Percentiles rank a stretch among this genome's conserved stretches.
phyloP scores from a whole-genome alignment of 495 filamentous ascomycete species.

The Penicillium argentinense region DNA sequence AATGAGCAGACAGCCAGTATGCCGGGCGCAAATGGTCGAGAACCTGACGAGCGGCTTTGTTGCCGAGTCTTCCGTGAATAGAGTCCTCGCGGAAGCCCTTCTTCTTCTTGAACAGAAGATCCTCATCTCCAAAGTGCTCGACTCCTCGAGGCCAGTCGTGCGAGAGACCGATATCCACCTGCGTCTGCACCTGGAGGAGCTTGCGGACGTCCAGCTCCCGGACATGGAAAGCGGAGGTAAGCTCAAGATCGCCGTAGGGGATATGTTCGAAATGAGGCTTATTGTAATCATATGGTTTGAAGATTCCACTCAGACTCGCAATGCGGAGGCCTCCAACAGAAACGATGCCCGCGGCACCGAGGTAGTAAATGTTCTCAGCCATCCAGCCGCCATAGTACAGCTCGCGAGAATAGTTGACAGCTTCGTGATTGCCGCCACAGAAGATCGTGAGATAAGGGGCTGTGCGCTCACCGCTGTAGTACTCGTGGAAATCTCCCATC shows the following conservation, averaged over 20 bases:
- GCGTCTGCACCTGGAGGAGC: slow-evolving; percentile 76
- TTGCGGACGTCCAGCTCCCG: slow-evolving; percentile 90
- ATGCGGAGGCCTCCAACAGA: slow-evolving; percentile 82
- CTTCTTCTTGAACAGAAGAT: slow-evolving; percentile 67
- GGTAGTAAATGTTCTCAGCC: slow-evolving; percentile 93
- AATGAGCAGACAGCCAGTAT: slow-evolving; percentile 92
- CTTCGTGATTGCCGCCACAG: slow-evolving; percentile 93
- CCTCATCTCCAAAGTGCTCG: slow-evolving; percentile 68
- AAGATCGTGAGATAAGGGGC: slow-evolving; percentile 92
- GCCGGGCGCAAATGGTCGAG: slow-evolving; percentile 76
- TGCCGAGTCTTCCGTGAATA: slow-evolving; percentile 69
- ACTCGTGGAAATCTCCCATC: slow-evolving; percentile 88
- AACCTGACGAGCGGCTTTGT: slow-evolving; percentile 69
- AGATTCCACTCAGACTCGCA: slow-evolving; percentile 89
- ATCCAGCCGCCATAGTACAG: slow-evolving; percentile 97
- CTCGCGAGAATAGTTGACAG: slow-evolving; percentile 81
- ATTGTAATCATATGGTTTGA: slow-evolving; percentile 81
- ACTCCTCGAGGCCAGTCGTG: slow-evolving; percentile 92
- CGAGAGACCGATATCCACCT: slow-evolving; percentile 85
- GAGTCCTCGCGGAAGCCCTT: slow-evolving; percentile 73
- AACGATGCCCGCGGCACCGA: slow-evolving; percentile 87
- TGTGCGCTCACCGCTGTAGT: slow-evolving; percentile 74
- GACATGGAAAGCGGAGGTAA: slow-evolving; percentile 81
- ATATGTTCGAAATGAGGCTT: slow-evolving; percentile 83
- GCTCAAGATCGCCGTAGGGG: slow-evolving; percentile 71